Evolutionary conservation across 192 early-diverging fungal genomes (phyloP).

Genomic region (Physocladia obscura): DNA sequence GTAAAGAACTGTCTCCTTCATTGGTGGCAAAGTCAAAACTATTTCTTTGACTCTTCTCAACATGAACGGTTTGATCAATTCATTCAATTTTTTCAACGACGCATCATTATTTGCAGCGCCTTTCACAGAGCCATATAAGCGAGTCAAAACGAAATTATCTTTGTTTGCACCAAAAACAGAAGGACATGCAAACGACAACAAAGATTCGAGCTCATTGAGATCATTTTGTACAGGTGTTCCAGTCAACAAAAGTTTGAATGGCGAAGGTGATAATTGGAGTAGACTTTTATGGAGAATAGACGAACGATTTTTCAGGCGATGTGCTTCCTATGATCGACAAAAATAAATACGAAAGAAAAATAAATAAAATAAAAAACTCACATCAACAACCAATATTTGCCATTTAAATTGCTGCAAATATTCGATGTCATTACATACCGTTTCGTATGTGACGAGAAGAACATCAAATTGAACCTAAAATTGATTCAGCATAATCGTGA

Average conservation of each 20-base stretch:
- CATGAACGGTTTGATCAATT: constrained; percentile 24
- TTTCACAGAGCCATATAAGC: neutral
- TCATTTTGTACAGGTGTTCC: constrained; percentile 95
- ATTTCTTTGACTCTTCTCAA: constrained; percentile 26
- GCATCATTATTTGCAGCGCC: neutral
- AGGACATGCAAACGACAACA: constrained; percentile 22
- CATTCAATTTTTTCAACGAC: constrained; percentile 5
- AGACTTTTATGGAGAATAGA: constrained; percentile 67
- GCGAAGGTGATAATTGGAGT: constrained; percentile 8
- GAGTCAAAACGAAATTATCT: neutral
- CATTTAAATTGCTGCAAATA: constrained; percentile 15
- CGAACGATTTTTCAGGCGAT: constrained; percentile 71
- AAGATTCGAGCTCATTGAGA: constrained; percentile 69
- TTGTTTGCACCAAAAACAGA: neutral
- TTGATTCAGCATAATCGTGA: neutral
- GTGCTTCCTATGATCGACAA: constrained; percentile 23
- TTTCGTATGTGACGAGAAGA: constrained; percentile 66
- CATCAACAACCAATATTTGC: constrained; percentile 30
- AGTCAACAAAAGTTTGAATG: constrained; percentile 64
- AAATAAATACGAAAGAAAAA: too few species aligned
- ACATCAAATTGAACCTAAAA: constrained; percentile 51
- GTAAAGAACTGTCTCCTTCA: constrained; percentile 32
- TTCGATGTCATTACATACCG: constrained; percentile 8
- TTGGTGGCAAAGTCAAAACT: constrained; percentile 25
- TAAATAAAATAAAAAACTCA: neutral